Evolutionary conservation across 148 eudicot species (phyloP).

Genomic region (Fagopyrum tataricum): DNA sequence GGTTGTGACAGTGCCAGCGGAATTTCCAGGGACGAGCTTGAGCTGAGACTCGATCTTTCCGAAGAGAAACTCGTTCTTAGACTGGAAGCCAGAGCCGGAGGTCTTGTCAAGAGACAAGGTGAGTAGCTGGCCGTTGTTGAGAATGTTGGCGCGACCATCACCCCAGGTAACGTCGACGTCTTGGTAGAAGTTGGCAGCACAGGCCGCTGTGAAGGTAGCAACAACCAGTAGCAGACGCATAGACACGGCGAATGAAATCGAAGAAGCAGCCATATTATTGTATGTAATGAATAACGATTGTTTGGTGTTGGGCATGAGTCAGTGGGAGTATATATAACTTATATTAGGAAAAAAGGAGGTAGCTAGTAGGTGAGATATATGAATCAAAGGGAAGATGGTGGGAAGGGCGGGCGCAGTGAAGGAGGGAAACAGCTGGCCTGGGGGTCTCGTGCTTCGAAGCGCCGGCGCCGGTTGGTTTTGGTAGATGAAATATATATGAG

Average conservation of each 20-base stretch:
- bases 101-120: neutral
- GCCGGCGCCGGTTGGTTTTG: no score
- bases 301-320: neutral
- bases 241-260: neutral
- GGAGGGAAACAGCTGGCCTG: neutral
- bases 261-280: neutral
- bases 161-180: neutral
- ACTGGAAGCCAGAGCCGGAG: neutral
- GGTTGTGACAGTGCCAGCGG: constrained; percentile 1
- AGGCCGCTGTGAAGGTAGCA: neutral
- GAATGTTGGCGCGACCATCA: neutral
- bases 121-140: neutral
- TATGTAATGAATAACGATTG: neutral
- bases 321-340: neutral
- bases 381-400: neutral
- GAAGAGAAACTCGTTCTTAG: neutral
- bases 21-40: neutral
- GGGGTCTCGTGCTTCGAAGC: no score
- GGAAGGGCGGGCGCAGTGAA: neutral
- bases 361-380: neutral
- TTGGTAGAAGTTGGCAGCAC: neutral
- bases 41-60: neutral
- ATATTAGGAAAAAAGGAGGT: neutral
- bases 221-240: neutral
- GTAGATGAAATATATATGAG: no score